phyloP scores from a whole-genome alignment of 257 asterid species.

The Haberlea rhodopensis region DNA sequence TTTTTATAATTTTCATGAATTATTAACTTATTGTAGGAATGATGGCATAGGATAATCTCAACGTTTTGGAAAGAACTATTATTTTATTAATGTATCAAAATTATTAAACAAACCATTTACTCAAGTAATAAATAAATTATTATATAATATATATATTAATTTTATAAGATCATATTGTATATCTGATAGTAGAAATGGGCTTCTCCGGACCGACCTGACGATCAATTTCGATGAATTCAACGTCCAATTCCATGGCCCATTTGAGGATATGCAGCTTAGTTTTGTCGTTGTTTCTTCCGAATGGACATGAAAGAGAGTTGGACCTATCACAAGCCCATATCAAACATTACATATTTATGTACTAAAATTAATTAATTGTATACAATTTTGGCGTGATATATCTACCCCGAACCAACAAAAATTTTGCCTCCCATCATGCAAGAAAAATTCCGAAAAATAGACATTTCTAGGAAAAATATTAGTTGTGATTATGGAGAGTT shows the following conservation, averaged over 20 bases:
- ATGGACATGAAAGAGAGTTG: neutral
- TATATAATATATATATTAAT: no score
- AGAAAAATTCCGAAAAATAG: neutral
- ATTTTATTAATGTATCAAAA: no score
- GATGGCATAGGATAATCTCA: no score
- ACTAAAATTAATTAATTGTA: neutral
- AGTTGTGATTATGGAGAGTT: neutral
- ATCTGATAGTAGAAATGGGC: neutral
- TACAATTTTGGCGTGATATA: neutral
- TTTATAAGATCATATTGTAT: no score
- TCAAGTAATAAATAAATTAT: no score
- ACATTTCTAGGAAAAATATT: neutral
- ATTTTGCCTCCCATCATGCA: neutral
- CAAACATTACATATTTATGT: neutral
- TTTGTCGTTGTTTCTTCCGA: conserved; percentile 27
- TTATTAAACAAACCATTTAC: no score
- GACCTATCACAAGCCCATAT: conserved; percentile 30
- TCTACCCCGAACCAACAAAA: neutral
- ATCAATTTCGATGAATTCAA: conserved; percentile 57
- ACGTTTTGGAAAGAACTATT: no score
- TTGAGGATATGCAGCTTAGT: conserved; percentile 39
- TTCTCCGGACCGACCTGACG: conserved; percentile 33
- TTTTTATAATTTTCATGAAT: no score
- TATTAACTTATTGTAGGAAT: neutral
- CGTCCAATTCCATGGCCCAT: conserved; percentile 46